Evolutionary conservation across 495 filamentous ascomycete genomes (phyloP).

Genomic region (Sphaerosporella brunnea): DNA sequence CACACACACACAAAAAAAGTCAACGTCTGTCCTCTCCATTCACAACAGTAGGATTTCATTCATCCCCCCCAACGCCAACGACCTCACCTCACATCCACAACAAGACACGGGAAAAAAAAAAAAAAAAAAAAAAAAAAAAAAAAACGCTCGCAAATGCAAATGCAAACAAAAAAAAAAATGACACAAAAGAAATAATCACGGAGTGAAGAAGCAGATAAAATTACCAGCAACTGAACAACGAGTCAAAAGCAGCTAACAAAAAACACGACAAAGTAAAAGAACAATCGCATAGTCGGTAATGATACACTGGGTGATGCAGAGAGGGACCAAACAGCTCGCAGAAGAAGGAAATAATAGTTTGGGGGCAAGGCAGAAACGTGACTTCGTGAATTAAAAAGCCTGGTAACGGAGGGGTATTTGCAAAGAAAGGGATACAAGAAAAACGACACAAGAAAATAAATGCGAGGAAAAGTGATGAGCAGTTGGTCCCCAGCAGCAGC

Average conservation of each 20-base stretch:
- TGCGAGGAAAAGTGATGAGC: too few relatives aligned
- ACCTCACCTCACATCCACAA: neutral
- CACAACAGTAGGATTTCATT: too few relatives aligned
- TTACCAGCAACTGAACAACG: too few relatives aligned
- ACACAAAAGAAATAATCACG: neutral
- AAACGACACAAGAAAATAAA: neutral
- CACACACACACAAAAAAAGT: too few relatives aligned
- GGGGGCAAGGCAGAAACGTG: constrained; percentile 1
- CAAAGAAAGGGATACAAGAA: neutral
- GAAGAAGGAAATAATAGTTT: neutral
- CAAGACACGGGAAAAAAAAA: constrained; percentile 1
- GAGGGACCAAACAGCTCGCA: too few relatives aligned
- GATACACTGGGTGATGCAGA: too few relatives aligned
- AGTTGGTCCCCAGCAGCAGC: too few relatives aligned
- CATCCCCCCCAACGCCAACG: too few relatives aligned
- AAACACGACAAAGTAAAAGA: too few relatives aligned
- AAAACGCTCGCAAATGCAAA: neutral
- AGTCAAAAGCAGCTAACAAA: too few relatives aligned
- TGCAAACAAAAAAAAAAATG: neutral
- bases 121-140: constrained; percentile 7
- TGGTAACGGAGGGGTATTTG: neutral
- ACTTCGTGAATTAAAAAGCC: neutral
- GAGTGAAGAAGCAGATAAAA: neutral
- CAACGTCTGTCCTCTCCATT: too few relatives aligned
- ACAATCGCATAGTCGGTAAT: too few relatives aligned